Evolutionary conservation across 805 yeast species (phyloP), one percentile per base, ranked within the genome.

Genomic region (Jamesozyma jinghongensis): DNA sequence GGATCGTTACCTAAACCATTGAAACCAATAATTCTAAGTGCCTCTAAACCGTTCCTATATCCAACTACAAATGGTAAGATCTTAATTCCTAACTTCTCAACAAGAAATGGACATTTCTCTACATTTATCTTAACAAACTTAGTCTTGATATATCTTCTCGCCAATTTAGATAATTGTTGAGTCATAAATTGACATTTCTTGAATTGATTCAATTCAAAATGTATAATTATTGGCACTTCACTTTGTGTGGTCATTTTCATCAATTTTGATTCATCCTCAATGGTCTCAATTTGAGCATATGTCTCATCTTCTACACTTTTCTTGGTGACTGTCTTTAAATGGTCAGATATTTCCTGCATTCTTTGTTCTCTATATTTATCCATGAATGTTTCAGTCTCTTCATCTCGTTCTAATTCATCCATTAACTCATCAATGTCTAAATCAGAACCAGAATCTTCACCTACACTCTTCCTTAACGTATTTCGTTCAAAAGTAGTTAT

Each of bases 41-140:
- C 54, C 50, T 83, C 90, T 34, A 68, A 59, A 1, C 88, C 88
- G 29, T 71, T 64, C 11, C 62, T 64, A 53, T 79, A 85, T 7
- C 77, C 66, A 2, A 81, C 59, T 2, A 85, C 77, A 48, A 78
- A 79, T 0, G 95, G 95, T 4, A 85, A 65, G 10, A 81, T 77
- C 54, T 80, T 75, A 37, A 86, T 69, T 3, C 67, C 64, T 31
- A 86, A 67, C 53, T 75, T 77, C 2, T 75, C 62, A 4, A 77
- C 85, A 34, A 86, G 63, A 53, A 85, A 85, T 3, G 94, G 87
- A 1, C 88, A 82, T 30, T 71, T 63, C 28, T 67, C 72, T 0
- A 84, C 95, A 40, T 71, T 66, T 3, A 82, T 70, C 35, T 72
- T 67, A 17, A 71, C 58, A 43, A 81, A 74, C 42, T 66, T 68